Conservation (phyloP, 352 stramenopile genomes). For the Hyaloperonospora arabidopsidis region DNA sequence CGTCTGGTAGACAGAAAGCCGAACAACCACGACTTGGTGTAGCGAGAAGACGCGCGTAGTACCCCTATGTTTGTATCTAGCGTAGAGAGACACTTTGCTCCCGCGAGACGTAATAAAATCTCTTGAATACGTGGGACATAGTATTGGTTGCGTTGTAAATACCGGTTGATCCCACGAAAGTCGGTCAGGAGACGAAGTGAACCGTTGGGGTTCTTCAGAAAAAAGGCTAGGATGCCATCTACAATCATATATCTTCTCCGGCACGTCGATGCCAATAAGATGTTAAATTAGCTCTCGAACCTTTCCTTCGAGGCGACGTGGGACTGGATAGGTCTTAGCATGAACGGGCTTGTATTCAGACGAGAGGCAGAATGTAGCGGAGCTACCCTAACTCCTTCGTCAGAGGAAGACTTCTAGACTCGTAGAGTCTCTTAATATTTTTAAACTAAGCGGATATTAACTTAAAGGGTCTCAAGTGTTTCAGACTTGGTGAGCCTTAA, state of each 20-base stretch:
- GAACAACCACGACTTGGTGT: too few species aligned
- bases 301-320: background rate
- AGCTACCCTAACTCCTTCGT: too few species aligned
- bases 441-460: too few species aligned
- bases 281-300: background rate
- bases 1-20: background rate
- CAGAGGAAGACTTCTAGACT: too few species aligned
- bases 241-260: background rate
- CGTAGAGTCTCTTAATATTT: too few species aligned
- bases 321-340: background rate
- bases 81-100: conserved; percentile 4
- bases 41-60: background rate
- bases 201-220: background rate
- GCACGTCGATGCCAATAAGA: background rate
- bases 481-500: too few species aligned
- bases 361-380: too few species aligned
- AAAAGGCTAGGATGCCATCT: background rate
- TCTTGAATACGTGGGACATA: conserved; percentile 5
- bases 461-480: too few species aligned
- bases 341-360: background rate
- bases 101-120: conserved; percentile 1
- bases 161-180: conserved; percentile 2
- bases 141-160: background rate
- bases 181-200: background rate
- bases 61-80: conserved; percentile 9